phyloP scores from a whole-genome alignment of 495 filamentous ascomycete species.

The Choiromyces venosus region DNA sequence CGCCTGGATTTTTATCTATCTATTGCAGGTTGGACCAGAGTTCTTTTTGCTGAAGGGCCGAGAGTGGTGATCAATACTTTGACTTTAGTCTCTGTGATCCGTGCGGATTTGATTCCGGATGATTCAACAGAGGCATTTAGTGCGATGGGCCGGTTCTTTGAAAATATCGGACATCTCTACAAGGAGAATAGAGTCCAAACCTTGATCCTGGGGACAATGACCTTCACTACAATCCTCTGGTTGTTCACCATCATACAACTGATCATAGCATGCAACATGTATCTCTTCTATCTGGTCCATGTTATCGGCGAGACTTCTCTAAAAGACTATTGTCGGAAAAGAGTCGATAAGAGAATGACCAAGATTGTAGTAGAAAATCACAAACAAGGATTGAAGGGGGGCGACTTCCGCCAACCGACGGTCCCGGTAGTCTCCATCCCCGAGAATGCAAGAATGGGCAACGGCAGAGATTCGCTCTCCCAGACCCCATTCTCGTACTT shows the following conservation, averaged over 20 bases:
- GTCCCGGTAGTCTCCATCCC: slow-evolving; percentile 49
- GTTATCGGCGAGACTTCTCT: slow-evolving; percentile 77
- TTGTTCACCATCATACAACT: slow-evolving; percentile 71
- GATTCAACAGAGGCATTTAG: slow-evolving; percentile 54
- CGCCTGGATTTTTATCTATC: neutral
- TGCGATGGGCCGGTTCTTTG: slow-evolving; percentile 60
- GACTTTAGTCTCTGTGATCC: slow-evolving; percentile 74
- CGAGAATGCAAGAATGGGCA: neutral
- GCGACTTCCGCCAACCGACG: slow-evolving; percentile 61
- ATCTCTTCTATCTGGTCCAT: slow-evolving; percentile 82
- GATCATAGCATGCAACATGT: slow-evolving; percentile 64
- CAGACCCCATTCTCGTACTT: neutral
- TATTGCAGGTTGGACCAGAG: slow-evolving; percentile 70
- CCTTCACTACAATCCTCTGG: slow-evolving; percentile 88
- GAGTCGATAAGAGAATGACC: slow-evolving; percentile 74
- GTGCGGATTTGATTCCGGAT: slow-evolving; percentile 60
- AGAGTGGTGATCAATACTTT: slow-evolving; percentile 83
- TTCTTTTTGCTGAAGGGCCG: slow-evolving; percentile 82
- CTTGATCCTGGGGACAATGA: slow-evolving; percentile 78
- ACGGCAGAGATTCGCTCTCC: neutral
- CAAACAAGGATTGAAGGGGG: slow-evolving; percentile 75
- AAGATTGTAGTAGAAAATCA: slow-evolving; percentile 76
- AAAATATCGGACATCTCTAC: slow-evolving; percentile 67
- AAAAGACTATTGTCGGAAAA: slow-evolving; percentile 76
- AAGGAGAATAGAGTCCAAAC: slow-evolving; percentile 67